Percentiles rank a stretch among this genome's conserved stretches.
phyloP scores from a whole-genome alignment of 2,329 filamentous ascomycete species.

The Cladosporium cucumerinum region DNA sequence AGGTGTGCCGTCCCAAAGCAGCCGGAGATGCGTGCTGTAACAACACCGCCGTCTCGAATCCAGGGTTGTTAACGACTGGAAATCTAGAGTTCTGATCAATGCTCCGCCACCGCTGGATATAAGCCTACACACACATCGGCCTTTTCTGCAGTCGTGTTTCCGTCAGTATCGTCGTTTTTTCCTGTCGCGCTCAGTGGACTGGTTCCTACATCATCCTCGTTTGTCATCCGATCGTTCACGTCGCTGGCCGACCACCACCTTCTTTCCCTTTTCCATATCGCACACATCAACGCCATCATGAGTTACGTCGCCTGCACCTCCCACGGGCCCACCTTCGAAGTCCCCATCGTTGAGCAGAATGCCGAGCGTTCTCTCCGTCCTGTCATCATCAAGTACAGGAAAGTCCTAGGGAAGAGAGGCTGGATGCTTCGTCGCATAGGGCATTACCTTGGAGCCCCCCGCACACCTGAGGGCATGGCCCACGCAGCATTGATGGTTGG shows the following conservation, averaged over 20 bases:
- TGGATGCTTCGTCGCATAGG: neutral
- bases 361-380: neutral
- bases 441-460: neutral
- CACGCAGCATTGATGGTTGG: neutral
- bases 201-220: neutral
- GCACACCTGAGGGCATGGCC: neutral
- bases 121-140: neutral
- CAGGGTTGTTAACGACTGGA: neutral
- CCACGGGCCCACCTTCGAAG: neutral
- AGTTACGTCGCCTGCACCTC: neutral
- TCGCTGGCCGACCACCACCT: neutral
- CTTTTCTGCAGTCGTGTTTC: neutral
- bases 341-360: neutral
- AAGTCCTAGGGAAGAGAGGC: neutral
- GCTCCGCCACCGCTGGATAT: neutral
- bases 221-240: neutral
- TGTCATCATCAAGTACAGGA: neutral
- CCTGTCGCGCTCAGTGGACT: neutral
- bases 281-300: neutral
- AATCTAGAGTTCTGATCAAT: neutral
- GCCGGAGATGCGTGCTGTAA: neutral
- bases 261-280: neutral
- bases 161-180: neutral
- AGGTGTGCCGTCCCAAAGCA: neutral
- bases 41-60: neutral